These are phyloP conservation scores for Penicillium coffeae DNA, from an alignment of 495 filamentous ascomycete species.

Conservation along the genomic window DNA sequence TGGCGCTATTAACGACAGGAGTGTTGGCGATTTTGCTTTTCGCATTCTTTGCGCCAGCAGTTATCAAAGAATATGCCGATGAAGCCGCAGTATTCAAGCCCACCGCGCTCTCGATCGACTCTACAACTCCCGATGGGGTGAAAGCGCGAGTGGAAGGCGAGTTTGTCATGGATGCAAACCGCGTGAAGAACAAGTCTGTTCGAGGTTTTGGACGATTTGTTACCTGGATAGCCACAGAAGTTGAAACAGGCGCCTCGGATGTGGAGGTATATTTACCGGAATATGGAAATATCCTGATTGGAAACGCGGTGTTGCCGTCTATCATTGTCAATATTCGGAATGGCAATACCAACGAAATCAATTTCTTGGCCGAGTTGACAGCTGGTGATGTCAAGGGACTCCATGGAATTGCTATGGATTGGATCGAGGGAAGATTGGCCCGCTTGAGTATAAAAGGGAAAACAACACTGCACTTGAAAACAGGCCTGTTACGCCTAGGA, in stretches of 20 bases:
- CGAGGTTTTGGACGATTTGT: constrained; percentile 69
- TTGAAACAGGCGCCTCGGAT: constrained; percentile 64
- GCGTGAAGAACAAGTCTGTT: constrained; percentile 64
- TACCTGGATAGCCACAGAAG: constrained; percentile 75
- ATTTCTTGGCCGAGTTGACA: constrained; percentile 70
- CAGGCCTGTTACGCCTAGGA: constrained; percentile 73
- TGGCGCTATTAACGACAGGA: constrained; percentile 43
- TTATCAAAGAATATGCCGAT: constrained; percentile 78
- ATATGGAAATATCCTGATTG: constrained; percentile 73
- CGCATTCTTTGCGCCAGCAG: constrained; percentile 76
- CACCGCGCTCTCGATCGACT: constrained; percentile 75
- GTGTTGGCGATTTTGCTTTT: constrained; percentile 51
- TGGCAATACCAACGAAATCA: constrained; percentile 68
- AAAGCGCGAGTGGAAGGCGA: constrained; percentile 73
- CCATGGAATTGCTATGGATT: constrained; percentile 79
- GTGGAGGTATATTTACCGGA: constrained; percentile 80
- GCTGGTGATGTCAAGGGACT: constrained; percentile 76
- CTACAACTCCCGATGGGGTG: constrained; percentile 72
- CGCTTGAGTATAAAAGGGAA: constrained; percentile 65
- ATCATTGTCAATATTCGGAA: constrained; percentile 72
- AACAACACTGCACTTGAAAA: constrained; percentile 65
- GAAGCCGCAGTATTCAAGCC: constrained; percentile 78
- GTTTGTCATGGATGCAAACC: constrained; percentile 70
- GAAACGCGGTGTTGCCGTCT: constrained; percentile 68
- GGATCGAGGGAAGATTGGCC: constrained; percentile 72